Evolutionary conservation across 768 basidiomycete genomes (phyloP).

Genomic region (Dioszegia aurantiaca): DNA sequence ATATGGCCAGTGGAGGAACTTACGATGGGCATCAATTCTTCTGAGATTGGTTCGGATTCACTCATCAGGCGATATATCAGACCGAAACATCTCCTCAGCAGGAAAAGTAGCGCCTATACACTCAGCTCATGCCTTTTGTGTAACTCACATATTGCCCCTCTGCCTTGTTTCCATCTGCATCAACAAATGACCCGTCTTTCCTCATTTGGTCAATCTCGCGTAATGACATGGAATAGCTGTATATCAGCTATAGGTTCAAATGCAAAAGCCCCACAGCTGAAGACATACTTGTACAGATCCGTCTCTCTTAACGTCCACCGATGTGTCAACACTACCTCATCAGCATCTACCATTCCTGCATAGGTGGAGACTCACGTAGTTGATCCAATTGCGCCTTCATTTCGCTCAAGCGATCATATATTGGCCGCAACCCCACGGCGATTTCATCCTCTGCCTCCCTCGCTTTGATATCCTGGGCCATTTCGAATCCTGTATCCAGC

Average conservation of each 20-base stretch:
- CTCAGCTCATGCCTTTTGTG: background rate
- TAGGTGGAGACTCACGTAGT: constrained; percentile 53
- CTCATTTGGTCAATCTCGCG: constrained; percentile 97
- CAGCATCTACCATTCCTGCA: background rate
- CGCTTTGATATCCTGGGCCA: constrained; percentile 90
- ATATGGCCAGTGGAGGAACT: constrained; percentile 31
- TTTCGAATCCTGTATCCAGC: constrained; percentile 94
- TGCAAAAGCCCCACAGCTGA: background rate
- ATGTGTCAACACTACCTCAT: constrained; percentile 69
- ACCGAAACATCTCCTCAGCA: constrained; percentile 91
- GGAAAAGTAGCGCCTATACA: constrained; percentile 81
- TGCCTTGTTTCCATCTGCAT: constrained; percentile 85
- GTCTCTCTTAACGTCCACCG: constrained; percentile 91
- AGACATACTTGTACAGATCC: constrained; percentile 53
- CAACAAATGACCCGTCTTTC: constrained; percentile 94
- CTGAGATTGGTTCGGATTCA: constrained; percentile 93
- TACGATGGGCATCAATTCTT: constrained; percentile 96
- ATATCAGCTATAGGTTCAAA: constrained; percentile 46
- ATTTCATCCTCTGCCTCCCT: constrained; percentile 76
- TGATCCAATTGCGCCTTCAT: constrained; percentile 85
- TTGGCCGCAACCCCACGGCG: constrained; percentile 77
- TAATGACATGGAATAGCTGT: constrained; percentile 87
- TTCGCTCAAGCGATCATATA: constrained; percentile 84
- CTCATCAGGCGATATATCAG: constrained; percentile 89
- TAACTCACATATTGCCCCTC: constrained; percentile 84